Conservation (phyloP, 768 basidiomycete genomes). For the Kwoniella sp. region DNA sequence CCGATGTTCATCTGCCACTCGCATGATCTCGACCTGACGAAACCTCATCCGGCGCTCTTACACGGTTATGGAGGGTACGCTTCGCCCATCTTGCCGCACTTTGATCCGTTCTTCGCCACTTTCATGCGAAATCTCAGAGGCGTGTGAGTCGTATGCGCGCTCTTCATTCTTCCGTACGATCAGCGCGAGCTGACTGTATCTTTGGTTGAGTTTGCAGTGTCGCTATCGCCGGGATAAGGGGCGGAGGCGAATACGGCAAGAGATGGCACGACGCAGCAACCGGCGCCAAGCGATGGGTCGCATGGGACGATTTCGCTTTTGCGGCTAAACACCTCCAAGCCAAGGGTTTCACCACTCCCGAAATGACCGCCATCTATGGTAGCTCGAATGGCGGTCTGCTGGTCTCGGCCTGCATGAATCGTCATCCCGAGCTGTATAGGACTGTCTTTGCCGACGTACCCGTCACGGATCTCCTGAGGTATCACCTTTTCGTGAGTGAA, state of each 20-base stretch:
- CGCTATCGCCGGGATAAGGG: constrained; percentile 22
- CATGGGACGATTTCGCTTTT: constrained; percentile 25
- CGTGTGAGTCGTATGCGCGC: constrained; percentile 18
- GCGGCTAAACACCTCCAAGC: constrained; percentile 24
- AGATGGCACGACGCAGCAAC: constrained; percentile 24
- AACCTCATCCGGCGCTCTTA: constrained; percentile 17
- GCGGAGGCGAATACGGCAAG: constrained; percentile 28
- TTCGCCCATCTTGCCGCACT: constrained; percentile 17
- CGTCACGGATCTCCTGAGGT: constrained; percentile 13
- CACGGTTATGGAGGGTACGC: constrained; percentile 27
- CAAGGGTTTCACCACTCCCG: constrained; percentile 15
- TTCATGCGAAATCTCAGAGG: constrained; percentile 23
- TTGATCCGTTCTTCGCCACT: constrained; percentile 20
- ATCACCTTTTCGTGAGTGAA: constrained; percentile 25
- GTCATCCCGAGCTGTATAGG: constrained; percentile 18
- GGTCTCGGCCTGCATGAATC: constrained; percentile 17
- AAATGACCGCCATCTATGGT: constrained; percentile 20
- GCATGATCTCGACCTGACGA: constrained; percentile 19
- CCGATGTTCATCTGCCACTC: constrained; percentile 26
- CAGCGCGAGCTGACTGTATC: neutral
- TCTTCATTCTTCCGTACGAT: neutral
- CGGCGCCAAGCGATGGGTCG: constrained; percentile 15
- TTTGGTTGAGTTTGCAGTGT: constrained; percentile 4
- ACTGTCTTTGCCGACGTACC: constrained; percentile 21
- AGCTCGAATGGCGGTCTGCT: constrained; percentile 26